Conservation (phyloP, 1,284 basidiomycete species). For the Rhodotorula sp. region DNA sequence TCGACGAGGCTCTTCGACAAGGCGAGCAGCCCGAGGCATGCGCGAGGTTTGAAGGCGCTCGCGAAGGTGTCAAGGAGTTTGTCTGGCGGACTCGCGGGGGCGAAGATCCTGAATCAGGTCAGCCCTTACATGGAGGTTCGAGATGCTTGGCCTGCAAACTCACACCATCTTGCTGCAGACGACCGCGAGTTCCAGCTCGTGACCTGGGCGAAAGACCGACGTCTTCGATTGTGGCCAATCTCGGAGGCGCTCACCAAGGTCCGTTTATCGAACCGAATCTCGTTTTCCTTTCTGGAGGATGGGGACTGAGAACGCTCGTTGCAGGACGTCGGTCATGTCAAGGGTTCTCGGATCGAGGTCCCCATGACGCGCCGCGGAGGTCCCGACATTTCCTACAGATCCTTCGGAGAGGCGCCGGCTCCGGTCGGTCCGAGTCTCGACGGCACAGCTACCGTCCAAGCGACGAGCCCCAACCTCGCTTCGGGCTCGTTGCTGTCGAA, state of each 20-base stretch:
- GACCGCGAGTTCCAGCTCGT: conserved; percentile 84
- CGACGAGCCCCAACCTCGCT: not conserved
- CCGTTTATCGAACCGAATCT: conserved; percentile 16
- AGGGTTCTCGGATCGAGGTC: conserved; percentile 56
- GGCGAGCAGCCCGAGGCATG: conserved; percentile 60
- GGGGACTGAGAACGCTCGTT: conserved; percentile 27
- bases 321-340: conserved; percentile 54
- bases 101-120: conserved; percentile 47
- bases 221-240: conserved; percentile 87
- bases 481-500: conserved; percentile 26
- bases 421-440: conserved; percentile 16
- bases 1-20: conserved; percentile 1
- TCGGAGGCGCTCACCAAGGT: conserved; percentile 68
- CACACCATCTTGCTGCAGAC: conserved; percentile 50
- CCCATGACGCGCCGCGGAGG: conserved; percentile 52
- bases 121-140: not conserved
- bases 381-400: conserved; percentile 38
- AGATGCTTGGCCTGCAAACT: conserved; percentile 2
- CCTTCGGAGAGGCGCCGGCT: conserved; percentile 32
- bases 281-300: not conserved
- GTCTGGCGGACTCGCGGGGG: conserved; percentile 78
- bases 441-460: not conserved
- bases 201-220: conserved; percentile 95
- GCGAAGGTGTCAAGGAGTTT: conserved; percentile 95
- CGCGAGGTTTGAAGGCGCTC: conserved; percentile 80